A percentile compares a stretch with the other conserved stretches of the same genome.
These are phyloP conservation scores for Aspergillus ibericus DNA, from an alignment of 2,329 filamentous ascomycete species.

Conservation along the genomic window DNA sequence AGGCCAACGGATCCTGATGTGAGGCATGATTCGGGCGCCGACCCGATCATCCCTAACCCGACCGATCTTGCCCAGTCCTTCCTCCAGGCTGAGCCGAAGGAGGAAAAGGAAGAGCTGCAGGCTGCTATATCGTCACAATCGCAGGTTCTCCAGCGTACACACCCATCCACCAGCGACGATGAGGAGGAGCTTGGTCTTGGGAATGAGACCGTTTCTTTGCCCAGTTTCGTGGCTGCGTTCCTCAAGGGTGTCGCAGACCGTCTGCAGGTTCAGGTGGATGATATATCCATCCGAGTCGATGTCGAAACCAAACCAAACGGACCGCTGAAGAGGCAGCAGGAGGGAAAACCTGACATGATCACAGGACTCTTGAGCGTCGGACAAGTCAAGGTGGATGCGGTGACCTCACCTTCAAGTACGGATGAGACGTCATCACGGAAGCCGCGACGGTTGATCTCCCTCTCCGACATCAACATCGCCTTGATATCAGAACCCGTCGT, in stretches of 20 bases:
- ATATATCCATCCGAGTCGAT: slow-evolving; percentile 55
- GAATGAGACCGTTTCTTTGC: slow-evolving; percentile 55
- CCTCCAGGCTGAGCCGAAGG: slow-evolving; percentile 56
- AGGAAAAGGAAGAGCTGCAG: slow-evolving; percentile 59
- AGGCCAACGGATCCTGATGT: slow-evolving; percentile 28
- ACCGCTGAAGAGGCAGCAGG: slow-evolving; percentile 33
- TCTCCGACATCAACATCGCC: slow-evolving; percentile 47
- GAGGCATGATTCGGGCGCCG: slow-evolving; percentile 20
- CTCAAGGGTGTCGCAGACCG: slow-evolving; percentile 60
- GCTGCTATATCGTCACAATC: slow-evolving; percentile 56
- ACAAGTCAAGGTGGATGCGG: slow-evolving; percentile 36
- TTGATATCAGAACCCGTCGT: slow-evolving; percentile 50
- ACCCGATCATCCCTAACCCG: slow-evolving; percentile 51
- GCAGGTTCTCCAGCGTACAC: slow-evolving; percentile 52
- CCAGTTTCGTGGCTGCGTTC: slow-evolving; percentile 60
- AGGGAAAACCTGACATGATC: slow-evolving; percentile 38
- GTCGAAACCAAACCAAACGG: slow-evolving; percentile 47
- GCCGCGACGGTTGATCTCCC: slow-evolving; percentile 47
- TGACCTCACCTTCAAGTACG: slow-evolving; percentile 19
- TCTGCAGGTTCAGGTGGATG: slow-evolving; percentile 53
- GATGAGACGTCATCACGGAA: slow-evolving; percentile 29
- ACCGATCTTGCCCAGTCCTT: slow-evolving; percentile 63
- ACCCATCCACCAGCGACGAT: slow-evolving; percentile 48
- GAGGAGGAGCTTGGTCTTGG: slow-evolving; percentile 54
- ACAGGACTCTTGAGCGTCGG: slow-evolving; percentile 37